Evolutionary conservation across 371 early-diverging fungal genomes (phyloP).

Genomic region (Mucor mucedo): DNA sequence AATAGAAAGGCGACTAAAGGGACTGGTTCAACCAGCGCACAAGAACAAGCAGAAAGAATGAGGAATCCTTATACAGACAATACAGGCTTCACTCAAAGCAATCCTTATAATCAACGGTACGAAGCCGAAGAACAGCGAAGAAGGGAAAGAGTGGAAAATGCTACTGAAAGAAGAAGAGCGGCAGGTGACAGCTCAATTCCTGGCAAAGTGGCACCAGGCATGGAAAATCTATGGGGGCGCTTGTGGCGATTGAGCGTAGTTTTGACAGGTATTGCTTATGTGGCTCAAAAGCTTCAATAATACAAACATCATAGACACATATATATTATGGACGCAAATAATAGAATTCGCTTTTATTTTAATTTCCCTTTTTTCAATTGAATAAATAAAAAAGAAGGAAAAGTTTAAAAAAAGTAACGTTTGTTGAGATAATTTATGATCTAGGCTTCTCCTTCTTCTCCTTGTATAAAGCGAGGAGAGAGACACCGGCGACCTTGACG

Average conservation of each 20-base stretch:
- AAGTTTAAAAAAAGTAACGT: slow-evolving; percentile 3
- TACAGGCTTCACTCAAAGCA: slow-evolving; percentile 29
- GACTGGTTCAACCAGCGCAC: slow-evolving; percentile 50
- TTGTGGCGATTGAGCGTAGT: slow-evolving; percentile 31
- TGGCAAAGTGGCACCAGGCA: slow-evolving; percentile 8
- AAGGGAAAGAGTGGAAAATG: slow-evolving; percentile 38
- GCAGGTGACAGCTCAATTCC: slow-evolving; percentile 23
- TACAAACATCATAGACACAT: background rate
- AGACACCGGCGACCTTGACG: slow-evolving; percentile 99
- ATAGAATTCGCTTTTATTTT: background rate
- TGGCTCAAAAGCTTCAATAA: slow-evolving; percentile 11
- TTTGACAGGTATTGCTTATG: slow-evolving; percentile 32
- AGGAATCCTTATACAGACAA: slow-evolving; percentile 4
- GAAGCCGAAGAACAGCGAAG: slow-evolving; percentile 50
- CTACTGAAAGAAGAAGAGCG: slow-evolving; percentile 38
- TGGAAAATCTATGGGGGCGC: slow-evolving; percentile 22
- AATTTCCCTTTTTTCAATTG: background rate
- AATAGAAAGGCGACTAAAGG: slow-evolving; percentile 31
- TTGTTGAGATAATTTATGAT: slow-evolving; percentile 69
- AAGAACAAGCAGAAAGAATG: slow-evolving; percentile 47
- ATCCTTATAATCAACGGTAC: slow-evolving; percentile 44
- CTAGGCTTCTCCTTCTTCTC: slow-evolving; percentile 99
- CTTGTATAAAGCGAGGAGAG: slow-evolving; percentile 98
- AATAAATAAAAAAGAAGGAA: background rate
- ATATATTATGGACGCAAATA: background rate